A percentile compares a stretch with the other conserved stretches of the same genome.
Conservation (phyloP, 2,329 filamentous ascomycete genomes). For the Penicillium paneum region DNA sequence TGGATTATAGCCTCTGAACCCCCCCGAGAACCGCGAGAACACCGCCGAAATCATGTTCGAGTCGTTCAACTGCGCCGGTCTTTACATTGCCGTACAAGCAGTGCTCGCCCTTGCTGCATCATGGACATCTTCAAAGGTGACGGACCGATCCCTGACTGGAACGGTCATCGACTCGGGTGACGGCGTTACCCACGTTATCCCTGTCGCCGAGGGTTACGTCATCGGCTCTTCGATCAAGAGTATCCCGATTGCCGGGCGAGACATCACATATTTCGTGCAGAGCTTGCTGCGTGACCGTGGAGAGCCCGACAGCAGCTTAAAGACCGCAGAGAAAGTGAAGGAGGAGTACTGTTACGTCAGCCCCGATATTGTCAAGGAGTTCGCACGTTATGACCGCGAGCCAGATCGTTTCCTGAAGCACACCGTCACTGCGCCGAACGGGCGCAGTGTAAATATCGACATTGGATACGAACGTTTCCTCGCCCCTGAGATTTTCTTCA, state of each 20-base stretch:
- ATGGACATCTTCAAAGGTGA: slow-evolving; percentile 98
- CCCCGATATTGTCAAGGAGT: slow-evolving; percentile 98
- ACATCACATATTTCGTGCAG: slow-evolving; percentile 99
- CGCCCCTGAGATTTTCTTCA: slow-evolving; percentile 99
- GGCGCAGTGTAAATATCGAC: slow-evolving; percentile 79
- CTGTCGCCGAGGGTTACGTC: slow-evolving; percentile 96
- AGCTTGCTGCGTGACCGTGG: slow-evolving; percentile 91
- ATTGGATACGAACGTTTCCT: slow-evolving; percentile 98
- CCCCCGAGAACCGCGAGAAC: slow-evolving; percentile 97
- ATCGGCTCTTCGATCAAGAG: slow-evolving; percentile 99
- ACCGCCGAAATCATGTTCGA: slow-evolving; percentile 99
- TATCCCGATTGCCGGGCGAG: slow-evolving; percentile 94
- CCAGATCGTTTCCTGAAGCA: slow-evolving; percentile 89
- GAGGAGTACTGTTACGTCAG: slow-evolving; percentile 98
- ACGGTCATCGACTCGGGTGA: slow-evolving; percentile 99
- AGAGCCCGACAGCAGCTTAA: slow-evolving; percentile 92
- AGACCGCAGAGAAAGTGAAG: slow-evolving; percentile 97
- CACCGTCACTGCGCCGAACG: slow-evolving; percentile 79
- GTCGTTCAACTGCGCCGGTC: slow-evolving; percentile 97
- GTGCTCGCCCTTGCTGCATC: slow-evolving; percentile 94
- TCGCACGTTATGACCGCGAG: slow-evolving; percentile 88
- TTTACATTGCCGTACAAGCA: slow-evolving; percentile 98
- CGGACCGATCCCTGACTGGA: slow-evolving; percentile 90
- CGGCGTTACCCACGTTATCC: slow-evolving; percentile 98
- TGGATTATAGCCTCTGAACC: slow-evolving; percentile 75